phyloP scores from a whole-genome alignment of 805 yeast genomes.

The Metahyphopichia silvanorum region DNA sequence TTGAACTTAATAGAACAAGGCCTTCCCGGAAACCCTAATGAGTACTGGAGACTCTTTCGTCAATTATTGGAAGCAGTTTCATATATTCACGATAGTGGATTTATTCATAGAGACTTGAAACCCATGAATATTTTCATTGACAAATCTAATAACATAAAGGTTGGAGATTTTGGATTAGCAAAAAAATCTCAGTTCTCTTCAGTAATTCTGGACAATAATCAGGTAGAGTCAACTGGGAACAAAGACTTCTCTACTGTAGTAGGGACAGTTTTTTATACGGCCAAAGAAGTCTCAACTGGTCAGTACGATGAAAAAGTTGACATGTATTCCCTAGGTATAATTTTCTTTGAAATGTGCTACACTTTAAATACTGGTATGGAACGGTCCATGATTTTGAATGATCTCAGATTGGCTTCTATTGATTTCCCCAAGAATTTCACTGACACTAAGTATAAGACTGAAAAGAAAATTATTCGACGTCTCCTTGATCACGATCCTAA shows the following conservation, averaged over 20 bases:
- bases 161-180: constrained; percentile 97
- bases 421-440: constrained; percentile 72
- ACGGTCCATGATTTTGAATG: constrained; percentile 68
- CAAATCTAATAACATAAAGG: constrained; percentile 79
- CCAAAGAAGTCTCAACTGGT: constrained; percentile 79
- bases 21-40: constrained; percentile 64
- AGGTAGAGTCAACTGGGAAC: constrained; percentile 27
- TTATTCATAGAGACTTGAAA: constrained; percentile 91
- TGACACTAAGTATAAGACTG: constrained; percentile 47
- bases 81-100: constrained; percentile 90
- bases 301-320: constrained; percentile 93
- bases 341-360: constrained; percentile 93
- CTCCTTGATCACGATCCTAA: constrained; percentile 78
- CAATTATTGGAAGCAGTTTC: constrained; percentile 87
- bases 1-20: constrained; percentile 76
- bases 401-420: constrained; percentile 55
- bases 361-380: constrained; percentile 91
- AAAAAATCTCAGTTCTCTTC: constrained; percentile 67
- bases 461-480: constrained; percentile 62
- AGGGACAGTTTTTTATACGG: constrained; percentile 92
- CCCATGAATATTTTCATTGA: constrained; percentile 96
- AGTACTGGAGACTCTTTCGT: constrained; percentile 86
- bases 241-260: constrained; percentile 89
- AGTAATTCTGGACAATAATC: constrained; percentile 35
- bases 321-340: constrained; percentile 91